Percentiles rank a stretch among this genome's conserved stretches.
phyloP scores from a whole-genome alignment of 73 alveolate species.

The Tetrahymena elliotti region DNA sequence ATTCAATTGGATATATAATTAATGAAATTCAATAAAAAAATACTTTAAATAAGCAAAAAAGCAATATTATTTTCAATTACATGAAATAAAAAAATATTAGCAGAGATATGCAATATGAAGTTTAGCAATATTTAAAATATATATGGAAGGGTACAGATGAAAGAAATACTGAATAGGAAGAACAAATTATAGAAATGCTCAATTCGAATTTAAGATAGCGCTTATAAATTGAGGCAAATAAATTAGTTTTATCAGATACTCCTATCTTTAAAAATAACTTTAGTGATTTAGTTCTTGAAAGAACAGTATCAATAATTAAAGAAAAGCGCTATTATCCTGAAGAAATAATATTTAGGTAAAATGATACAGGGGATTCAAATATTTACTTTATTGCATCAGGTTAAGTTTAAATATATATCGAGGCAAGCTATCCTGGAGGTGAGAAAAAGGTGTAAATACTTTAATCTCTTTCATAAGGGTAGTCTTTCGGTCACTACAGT shows the following conservation, averaged over 20 bases:
- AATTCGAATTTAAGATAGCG: conserved; percentile 55
- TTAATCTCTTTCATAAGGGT: conserved; percentile 42
- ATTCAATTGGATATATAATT: conserved; percentile 70
- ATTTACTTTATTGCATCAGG: conserved; percentile 69
- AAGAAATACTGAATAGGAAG: conserved; percentile 66
- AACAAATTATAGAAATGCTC: conserved; percentile 49
- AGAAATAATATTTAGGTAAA: conserved; percentile 56
- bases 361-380: conserved; percentile 56
- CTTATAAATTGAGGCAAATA: conserved; percentile 50
- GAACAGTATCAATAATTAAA: conserved; percentile 41
- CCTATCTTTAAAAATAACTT: conserved; percentile 46
- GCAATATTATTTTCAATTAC: conserved; percentile 60
- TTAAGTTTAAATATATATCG: conserved; percentile 53
- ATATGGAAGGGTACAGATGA: conserved; percentile 58
- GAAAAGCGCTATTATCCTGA: conserved; percentile 62
- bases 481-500: conserved; percentile 72
- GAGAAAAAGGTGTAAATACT: conserved; percentile 23
- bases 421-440: conserved; percentile 31
- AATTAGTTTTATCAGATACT: conserved; percentile 52
- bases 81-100: conserved; percentile 58
- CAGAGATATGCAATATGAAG: conserved; percentile 56
- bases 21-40: conserved; percentile 50
- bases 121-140: conserved; percentile 70
- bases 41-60: conserved; percentile 58
- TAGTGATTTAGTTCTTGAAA: conserved; percentile 43